Evolutionary conservation across 73 alveolate species (phyloP).

Genomic region (Symbiodinium pilosum): DNA sequence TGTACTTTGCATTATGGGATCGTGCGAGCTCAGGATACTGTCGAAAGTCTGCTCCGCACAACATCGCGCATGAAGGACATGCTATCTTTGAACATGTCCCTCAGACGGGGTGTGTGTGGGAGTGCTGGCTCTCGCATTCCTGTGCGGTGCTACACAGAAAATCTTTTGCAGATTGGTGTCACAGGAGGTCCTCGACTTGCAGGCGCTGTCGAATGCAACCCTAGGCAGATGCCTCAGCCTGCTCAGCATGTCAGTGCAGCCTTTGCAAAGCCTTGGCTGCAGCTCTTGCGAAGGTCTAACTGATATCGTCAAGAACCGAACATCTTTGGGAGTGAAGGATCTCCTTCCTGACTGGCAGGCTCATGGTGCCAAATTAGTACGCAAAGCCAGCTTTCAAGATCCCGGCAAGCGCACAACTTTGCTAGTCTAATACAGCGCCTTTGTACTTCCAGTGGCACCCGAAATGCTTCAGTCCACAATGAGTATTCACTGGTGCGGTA

Average conservation of each 20-base stretch:
- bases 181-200: neutral
- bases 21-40: neutral
- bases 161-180: neutral
- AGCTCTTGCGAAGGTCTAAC: neutral
- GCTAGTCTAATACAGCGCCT: neutral
- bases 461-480: no score
- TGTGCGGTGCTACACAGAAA: neutral
- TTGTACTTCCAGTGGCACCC: no score
- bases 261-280: neutral
- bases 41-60: neutral
- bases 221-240: neutral
- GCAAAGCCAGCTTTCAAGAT: neutral
- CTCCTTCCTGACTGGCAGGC: conserved; percentile 18
- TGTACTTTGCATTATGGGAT: no score
- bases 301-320: neutral
- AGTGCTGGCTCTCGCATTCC: no score
- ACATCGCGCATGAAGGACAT: conserved; percentile 3
- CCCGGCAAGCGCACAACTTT: neutral
- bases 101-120: no score
- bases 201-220: neutral
- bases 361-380: no score
- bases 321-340: neutral
- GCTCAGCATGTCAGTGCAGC: no score
- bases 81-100: neutral
- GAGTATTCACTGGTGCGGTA: no score